Evolutionary conservation across 352 stramenopile species (phyloP), one percentile per base, ranked within the genome.

Genomic region (Pythium myriotylum): DNA sequence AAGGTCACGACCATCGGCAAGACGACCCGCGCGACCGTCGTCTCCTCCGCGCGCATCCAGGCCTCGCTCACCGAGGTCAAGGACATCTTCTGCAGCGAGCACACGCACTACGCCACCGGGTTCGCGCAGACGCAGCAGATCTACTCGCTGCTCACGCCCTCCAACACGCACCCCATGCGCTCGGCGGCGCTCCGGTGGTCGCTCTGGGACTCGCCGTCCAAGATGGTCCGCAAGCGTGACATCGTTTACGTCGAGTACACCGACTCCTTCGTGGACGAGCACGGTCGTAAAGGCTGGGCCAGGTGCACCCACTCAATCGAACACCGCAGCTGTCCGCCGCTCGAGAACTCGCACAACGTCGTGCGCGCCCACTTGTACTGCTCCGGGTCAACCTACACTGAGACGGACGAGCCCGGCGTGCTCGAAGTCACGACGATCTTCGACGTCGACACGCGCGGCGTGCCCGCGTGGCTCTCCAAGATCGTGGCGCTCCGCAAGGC

Each of bases 201-300:
- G 57, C 74, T 89, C 39, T 87, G 77, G 77, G 66, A 87, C 57
- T 79, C 74, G 39, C 76, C 79, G 2, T 81, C 77, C 16, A 81
- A 79, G 64, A 72, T 89, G 63, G 75, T 81, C 19, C 75, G 79
- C 10, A 74, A 82, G 54, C 72, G 77, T 22, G 79, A 89, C 39
- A 75, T 87, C 8, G 59, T 83, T 40, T 89, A 86, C 67, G 63
- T 89, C 43, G 79, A 89, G 62, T 85, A 84, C 60, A 86, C 79
- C 71, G 77, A 91, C 59, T 71, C 65, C 20, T 91, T 89, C 42
- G 65, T 87, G 17, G 70, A 84, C 57, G 74, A 86, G 29, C 48
- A 76, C 14, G 82, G 79, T 0, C 77, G 77, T 22, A 70, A 72
- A 26, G 79, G 82, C 7, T 91, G 82, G 82, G 82, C 82, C 1